Evolutionary conservation across 1,139 yeast genomes (phyloP), one percentile per base, ranked within the genome.

Genomic region (Pichia sp.): DNA sequence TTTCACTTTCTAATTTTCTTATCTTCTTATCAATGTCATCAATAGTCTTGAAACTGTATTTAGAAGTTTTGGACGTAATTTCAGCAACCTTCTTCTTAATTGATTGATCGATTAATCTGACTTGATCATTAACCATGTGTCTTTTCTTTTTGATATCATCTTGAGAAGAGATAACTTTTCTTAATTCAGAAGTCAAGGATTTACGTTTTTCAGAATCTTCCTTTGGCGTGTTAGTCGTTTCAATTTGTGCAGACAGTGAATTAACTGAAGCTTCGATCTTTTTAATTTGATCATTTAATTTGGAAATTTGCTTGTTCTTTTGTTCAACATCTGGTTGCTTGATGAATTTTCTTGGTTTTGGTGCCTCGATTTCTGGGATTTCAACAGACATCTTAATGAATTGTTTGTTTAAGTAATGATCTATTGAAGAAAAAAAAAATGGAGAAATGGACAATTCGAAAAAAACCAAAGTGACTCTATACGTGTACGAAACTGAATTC

Each of bases 1-100:
- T 83, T 58, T 77, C 74, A 43, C 74, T 75, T 66, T 92, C 97
- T 61, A 89, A 78, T 63, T 75, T 72, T 56, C 69, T 68, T 66
- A 90, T 79, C 68, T 84, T 80, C 52, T 74, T 72, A 62, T 89
- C 95, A 59, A 90, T 85, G 58, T 90, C 97, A 43, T 76, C 87
- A 55, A 77, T 80, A 46, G 77, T 71, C 70, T 85, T 85, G 75
- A 79, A 90, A 53, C 67, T 73, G 67, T 77, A 78, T 70, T 85
- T 85, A 53, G 87, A 74, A 53, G 85, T 81, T 62, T 80, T 77
- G 46, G 79, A 71, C 65, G 80, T 84, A 61, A 90, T 79, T 58
- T 90, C 96, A 57, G 73, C 70, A 61, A 83, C 78, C 70, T 82
- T 87, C 68, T 83, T 81, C 75, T 87, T 87, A 70, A 88, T 71